Percentiles rank a stretch among this genome's conserved stretches.
These are phyloP conservation scores for Jaenimonas drosophilae DNA, from an alignment of 208 protist genomes.

Conservation along the genomic window DNA sequence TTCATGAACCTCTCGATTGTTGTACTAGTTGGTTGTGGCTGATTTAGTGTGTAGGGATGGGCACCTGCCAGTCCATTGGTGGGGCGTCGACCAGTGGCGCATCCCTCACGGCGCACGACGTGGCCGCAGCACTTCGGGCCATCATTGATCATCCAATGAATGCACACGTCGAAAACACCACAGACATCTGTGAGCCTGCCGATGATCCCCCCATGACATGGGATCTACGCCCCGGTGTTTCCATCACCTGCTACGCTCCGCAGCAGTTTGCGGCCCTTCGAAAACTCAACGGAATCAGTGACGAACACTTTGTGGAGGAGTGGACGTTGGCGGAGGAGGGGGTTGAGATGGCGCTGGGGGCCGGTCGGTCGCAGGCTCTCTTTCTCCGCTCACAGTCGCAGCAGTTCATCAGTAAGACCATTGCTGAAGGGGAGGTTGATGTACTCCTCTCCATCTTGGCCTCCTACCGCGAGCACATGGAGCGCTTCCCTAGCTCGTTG, in stretches of 20 bases:
- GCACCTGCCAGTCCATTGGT: too few species aligned
- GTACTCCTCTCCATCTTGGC: slow-evolving; percentile 44
- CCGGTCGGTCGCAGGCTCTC: slow-evolving; percentile 72
- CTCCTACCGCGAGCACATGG: slow-evolving; percentile 43
- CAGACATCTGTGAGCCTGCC: neutral
- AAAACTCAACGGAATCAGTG: slow-evolving; percentile 28
- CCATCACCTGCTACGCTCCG: slow-evolving; percentile 64
- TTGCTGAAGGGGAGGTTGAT: slow-evolving; percentile 51
- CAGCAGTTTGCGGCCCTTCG: slow-evolving; percentile 60
- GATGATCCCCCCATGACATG: neutral
- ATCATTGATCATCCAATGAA: neutral
- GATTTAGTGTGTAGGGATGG: too few species aligned
- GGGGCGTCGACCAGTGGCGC: slow-evolving; percentile 62
- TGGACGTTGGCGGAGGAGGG: slow-evolving; percentile 58
- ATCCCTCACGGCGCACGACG: slow-evolving; percentile 53
- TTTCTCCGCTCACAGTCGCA: slow-evolving; percentile 76
- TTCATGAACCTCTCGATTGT: too few species aligned
- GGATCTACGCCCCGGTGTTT: slow-evolving; percentile 9
- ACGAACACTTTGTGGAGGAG: slow-evolving; percentile 46
- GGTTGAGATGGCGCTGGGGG: slow-evolving; percentile 46
- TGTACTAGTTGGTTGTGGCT: too few species aligned
- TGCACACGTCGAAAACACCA: neutral
- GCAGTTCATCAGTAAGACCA: slow-evolving; percentile 79
- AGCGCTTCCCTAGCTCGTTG: slow-evolving; percentile 29
- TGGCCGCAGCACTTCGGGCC: slow-evolving; percentile 31